These are phyloP conservation scores for Cystofilobasidium macerans DNA, from an alignment of 768 basidiomycete genomes.

Conservation along the genomic window DNA sequence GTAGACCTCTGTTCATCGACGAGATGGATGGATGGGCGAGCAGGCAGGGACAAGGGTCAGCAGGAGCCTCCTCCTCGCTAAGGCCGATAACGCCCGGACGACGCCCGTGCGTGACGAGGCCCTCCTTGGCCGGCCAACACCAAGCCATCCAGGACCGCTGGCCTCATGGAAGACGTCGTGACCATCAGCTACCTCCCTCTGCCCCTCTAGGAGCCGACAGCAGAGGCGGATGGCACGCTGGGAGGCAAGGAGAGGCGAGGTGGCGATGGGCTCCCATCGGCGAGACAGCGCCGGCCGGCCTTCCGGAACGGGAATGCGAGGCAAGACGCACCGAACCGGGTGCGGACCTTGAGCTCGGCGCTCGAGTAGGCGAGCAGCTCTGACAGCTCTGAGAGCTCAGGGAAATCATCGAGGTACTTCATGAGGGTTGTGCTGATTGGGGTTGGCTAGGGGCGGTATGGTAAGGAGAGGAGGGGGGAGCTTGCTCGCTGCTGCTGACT, in stretches of 20 bases:
- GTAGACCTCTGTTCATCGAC: conserved; percentile 48
- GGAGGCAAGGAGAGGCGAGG: neutral
- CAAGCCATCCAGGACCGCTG: too few relatives aligned
- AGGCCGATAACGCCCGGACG: conserved; percentile 2
- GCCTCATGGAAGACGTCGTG: too few relatives aligned
- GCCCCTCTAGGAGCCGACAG: too few relatives aligned
- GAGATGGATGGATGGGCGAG: conserved; percentile 8
- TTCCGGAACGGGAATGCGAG: neutral
- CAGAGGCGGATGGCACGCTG: neutral
- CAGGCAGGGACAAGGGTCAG: neutral
- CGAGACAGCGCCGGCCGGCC: neutral
- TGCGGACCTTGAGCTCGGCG: conserved; percentile 62
- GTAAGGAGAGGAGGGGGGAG: too few relatives aligned
- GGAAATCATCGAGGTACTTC: conserved; percentile 73
- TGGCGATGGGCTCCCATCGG: neutral
- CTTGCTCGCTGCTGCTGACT: too few relatives aligned
- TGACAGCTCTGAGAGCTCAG: conserved; percentile 64
- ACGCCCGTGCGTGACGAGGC: too few relatives aligned
- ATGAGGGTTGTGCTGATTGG: conserved; percentile 40
- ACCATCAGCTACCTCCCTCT: too few relatives aligned
- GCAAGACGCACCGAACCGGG: conserved; percentile 54
- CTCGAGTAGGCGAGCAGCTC: conserved; percentile 48
- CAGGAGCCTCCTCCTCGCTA: neutral
- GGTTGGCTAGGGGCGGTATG: too few relatives aligned
- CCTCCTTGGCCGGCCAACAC: neutral